Conservation (phyloP, 139 green algal genomes). For the Coccomyxa sp. region DNA sequence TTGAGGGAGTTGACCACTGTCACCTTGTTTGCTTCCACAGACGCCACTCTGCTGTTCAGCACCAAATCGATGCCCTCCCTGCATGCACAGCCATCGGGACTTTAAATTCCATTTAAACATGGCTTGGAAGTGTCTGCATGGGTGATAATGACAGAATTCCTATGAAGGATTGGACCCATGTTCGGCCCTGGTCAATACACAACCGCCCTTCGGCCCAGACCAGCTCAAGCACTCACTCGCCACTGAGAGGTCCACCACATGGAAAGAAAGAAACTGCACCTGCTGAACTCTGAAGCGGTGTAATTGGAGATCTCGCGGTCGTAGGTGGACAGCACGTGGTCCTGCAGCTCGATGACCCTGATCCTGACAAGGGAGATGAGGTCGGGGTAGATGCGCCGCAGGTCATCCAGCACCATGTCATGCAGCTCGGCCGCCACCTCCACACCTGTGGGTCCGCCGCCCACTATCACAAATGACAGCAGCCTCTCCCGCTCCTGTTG, state of each 20-base stretch:
- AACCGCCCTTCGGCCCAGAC: too few relatives aligned
- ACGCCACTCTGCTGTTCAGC: constrained; percentile 70
- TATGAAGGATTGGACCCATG: too few relatives aligned
- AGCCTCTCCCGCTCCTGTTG: constrained; percentile 70
- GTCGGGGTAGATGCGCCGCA: constrained; percentile 19
- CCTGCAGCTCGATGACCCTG: constrained; percentile 78
- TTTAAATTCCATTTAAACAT: too few relatives aligned
- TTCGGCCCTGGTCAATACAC: too few relatives aligned
- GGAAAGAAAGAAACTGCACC: not conserved
- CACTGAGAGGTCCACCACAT: too few relatives aligned
- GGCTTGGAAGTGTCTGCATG: too few relatives aligned
- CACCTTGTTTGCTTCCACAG: constrained; percentile 18
- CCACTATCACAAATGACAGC: constrained; percentile 87
- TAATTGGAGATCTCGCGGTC: constrained; percentile 82
- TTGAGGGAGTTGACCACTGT: constrained; percentile 6
- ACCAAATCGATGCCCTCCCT: constrained; percentile 55
- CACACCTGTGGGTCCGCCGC: constrained; percentile 85
- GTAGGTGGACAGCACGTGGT: constrained; percentile 89
- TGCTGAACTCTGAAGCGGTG: constrained; percentile 59
- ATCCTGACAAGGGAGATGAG: constrained; percentile 60
- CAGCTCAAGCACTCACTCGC: too few relatives aligned
- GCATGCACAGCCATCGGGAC: not conserved
- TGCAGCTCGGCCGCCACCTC: constrained; percentile 90
- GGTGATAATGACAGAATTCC: too few relatives aligned
- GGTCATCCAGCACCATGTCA: constrained; percentile 68